Conservation (phyloP, 805 yeast genomes). For the Metschnikowia koreensis region DNA sequence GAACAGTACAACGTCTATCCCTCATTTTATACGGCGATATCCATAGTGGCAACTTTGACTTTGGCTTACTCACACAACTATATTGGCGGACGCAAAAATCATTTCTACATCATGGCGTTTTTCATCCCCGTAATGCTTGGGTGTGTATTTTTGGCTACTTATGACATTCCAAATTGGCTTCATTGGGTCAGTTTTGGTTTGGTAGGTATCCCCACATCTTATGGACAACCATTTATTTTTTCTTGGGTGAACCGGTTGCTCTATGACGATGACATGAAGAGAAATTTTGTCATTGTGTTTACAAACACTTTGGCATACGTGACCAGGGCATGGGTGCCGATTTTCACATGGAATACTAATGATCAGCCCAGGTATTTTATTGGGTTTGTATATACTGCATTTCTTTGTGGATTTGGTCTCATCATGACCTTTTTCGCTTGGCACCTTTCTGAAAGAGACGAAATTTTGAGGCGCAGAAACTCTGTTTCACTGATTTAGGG, state of each 20-base stretch:
- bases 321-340: constrained; percentile 39
- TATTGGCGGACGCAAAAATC: constrained; percentile 32
- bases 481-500: not conserved
- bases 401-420: constrained; percentile 30
- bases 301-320: constrained; percentile 42
- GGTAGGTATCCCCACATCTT: constrained; percentile 45
- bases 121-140: constrained; percentile 43
- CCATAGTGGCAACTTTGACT: constrained; percentile 35
- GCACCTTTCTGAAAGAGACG: constrained; percentile 29
- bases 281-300: constrained; percentile 34
- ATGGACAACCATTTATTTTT: constrained; percentile 57
- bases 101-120: constrained; percentile 34
- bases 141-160: constrained; percentile 41
- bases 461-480: constrained; percentile 7
- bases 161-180: constrained; percentile 48
- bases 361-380: constrained; percentile 31
- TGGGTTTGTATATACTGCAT: constrained; percentile 37
- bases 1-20: constrained; percentile 42
- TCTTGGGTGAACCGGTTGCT: constrained; percentile 55
- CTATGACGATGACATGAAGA: constrained; percentile 36
- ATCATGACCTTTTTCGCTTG: constrained; percentile 27
- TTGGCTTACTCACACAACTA: constrained; percentile 38
- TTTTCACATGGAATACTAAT: constrained; percentile 39
- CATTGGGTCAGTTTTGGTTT: constrained; percentile 53
- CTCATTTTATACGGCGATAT: constrained; percentile 36